Base-by-base conservation (phyloP, 139 green algal genomes). In the Coelastrella sp. region DNA sequence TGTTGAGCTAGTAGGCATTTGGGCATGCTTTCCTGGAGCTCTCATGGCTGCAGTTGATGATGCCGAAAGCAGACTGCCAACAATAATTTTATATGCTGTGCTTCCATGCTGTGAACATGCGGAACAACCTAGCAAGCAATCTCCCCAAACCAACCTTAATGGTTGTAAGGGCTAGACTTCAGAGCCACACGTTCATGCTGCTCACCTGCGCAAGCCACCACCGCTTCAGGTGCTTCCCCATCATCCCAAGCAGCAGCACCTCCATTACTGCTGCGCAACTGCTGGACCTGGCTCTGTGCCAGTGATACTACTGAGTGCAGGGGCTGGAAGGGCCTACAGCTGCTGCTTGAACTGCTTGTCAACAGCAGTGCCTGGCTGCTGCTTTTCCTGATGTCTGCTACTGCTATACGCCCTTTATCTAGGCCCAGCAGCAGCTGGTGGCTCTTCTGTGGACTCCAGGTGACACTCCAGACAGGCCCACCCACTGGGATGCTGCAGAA, bases 311-410 rank as follows among this genome's bases (percentile, higher is more conserved):
- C 9, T 23, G 45, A 80, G 41, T 80, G 45, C 72, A 80, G 43
- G 25, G 45, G 43, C 43, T 40, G 6, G 19, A 34, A 30, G 37
- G 45, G n/a, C 38, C 32, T 74, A 40, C 68, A 40, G 48, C 78
- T 23, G 59, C 62, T 66, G 27, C 25, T 62, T 45, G 27, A 23
- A 43, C 27, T 50, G 76, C 59, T 25, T 38, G 59, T 75, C n/a
- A 71, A 17, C 50, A 86, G 45, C 34, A 86, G 48, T 41, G 34
- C 41, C 13, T 60, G 6, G 19, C 3, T 45, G 23, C 67, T 57
- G 37, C 35, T 79, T 40, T 57, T 86, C 40, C 80, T 69, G 2
- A 86, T 50, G 80, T 86, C 80, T n/a, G 37, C 80, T 37, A 86
- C 21, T n/a, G 66, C 80, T 53, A 86, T 6, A 11, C 80, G 80